These are phyloP conservation scores for Aciculosporium take DNA, from an alignment of 2,329 filamentous ascomycete genomes.

Conservation along the genomic window DNA sequence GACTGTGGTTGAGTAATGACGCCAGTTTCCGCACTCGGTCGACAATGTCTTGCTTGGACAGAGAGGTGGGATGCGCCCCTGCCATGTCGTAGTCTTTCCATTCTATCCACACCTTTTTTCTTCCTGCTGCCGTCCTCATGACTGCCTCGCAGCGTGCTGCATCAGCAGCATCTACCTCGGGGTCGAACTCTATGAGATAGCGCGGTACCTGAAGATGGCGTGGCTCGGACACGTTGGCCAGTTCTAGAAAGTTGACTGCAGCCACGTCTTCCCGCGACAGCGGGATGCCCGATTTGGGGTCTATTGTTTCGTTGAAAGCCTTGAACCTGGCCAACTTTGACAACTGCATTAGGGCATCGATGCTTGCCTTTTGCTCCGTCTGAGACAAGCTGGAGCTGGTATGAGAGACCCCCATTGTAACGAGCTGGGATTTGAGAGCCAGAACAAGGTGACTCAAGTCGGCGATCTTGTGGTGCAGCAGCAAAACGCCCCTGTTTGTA, in stretches of 20 bases:
- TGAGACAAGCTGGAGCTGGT: conserved; percentile 18
- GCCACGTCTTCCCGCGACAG: conserved; percentile 20
- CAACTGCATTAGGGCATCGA: conserved; percentile 25
- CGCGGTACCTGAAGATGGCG: conserved; percentile 21
- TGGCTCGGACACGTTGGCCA: conserved; percentile 20
- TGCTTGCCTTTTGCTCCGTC: conserved; percentile 23
- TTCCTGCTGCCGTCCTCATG: conserved; percentile 20
- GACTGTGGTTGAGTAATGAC: conserved; percentile 30
- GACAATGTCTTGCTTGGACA: conserved; percentile 28
- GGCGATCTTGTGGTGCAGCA: conserved; percentile 31
- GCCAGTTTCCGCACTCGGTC: conserved; percentile 32
- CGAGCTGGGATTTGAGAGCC: conserved; percentile 29
- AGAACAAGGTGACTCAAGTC: conserved; percentile 32
- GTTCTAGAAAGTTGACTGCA: conserved; percentile 24
- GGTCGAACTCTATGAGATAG: conserved; percentile 20
- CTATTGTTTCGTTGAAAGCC: conserved; percentile 34
- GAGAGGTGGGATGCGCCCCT: conserved; percentile 19
- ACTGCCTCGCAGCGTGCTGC: conserved; percentile 25
- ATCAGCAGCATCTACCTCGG: conserved; percentile 19
- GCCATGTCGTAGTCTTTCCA: conserved; percentile 34
- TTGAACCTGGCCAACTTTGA: conserved; percentile 35
- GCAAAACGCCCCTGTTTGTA: conserved; percentile 31
- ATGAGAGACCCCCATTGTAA: conserved; percentile 11
- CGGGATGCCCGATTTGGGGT: conserved; percentile 18
- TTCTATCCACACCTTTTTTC: conserved; percentile 32